Evolutionary conservation across 768 basidiomycete species (phyloP).

Genomic region (Lactarius deliciosus): DNA sequence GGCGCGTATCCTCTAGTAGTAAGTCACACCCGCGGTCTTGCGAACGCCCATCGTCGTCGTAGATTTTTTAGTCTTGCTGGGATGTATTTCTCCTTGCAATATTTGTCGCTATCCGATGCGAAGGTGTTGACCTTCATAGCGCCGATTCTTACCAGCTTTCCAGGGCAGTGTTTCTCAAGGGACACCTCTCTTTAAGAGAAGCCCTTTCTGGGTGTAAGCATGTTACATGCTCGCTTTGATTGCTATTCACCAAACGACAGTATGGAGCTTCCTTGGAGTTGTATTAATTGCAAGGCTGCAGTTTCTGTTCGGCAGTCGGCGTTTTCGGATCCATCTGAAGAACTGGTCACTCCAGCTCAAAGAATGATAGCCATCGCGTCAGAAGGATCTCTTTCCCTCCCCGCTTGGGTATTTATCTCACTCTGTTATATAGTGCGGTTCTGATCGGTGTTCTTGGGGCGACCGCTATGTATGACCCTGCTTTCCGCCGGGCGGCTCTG

Average conservation of each 20-base stretch:
- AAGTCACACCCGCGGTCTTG: not conserved
- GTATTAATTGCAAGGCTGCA: slow-evolving; percentile 66
- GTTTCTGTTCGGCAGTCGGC: slow-evolving; percentile 58
- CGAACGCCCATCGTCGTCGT: not conserved
- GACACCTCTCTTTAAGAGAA: not conserved
- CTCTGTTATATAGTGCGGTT: slow-evolving; percentile 46
- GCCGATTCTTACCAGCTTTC: not conserved
- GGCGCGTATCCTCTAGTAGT: not conserved
- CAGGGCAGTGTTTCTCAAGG: not conserved
- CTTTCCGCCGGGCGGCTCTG: not conserved
- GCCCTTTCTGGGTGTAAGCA: not conserved
- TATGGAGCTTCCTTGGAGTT: not conserved
- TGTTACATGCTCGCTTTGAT: not conserved
- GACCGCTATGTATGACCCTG: slow-evolving; percentile 63
- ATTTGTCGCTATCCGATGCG: not conserved
- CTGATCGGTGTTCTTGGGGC: slow-evolving; percentile 63
- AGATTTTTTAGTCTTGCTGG: not conserved
- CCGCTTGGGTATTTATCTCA: not conserved
- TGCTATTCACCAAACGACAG: not conserved
- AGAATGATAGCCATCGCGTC: slow-evolving; percentile 63
- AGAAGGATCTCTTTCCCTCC: slow-evolving; percentile 22
- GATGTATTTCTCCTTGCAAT: slow-evolving; percentile 1
- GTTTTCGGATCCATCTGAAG: slow-evolving; percentile 12
- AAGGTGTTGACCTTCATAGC: not conserved
- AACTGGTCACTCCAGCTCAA: slow-evolving; percentile 34